Conservation (phyloP, 257 asterid species). For the Primulina huaijiensis region DNA sequence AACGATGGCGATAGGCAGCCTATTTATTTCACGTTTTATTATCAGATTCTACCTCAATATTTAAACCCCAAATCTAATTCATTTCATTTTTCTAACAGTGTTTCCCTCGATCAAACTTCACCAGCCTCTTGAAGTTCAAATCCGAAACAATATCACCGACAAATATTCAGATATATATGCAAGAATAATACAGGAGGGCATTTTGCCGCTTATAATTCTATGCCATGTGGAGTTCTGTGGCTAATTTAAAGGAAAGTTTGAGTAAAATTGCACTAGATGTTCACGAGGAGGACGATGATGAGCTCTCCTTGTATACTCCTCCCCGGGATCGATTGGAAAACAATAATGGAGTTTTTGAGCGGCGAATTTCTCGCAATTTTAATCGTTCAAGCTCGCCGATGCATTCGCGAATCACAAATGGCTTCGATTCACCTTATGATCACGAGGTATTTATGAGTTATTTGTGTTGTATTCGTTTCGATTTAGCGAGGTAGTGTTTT, state of each 20-base stretch:
- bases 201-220: conserved; percentile 32
- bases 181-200: not conserved
- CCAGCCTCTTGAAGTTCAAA: conserved; percentile 17
- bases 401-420: conserved; percentile 62
- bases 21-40: not conserved
- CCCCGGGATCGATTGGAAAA: conserved; percentile 46
- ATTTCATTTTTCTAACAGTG: conserved; percentile 18
- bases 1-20: not conserved
- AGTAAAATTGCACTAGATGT: conserved; percentile 84
- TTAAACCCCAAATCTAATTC: conserved; percentile 30
- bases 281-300: conserved; percentile 67
- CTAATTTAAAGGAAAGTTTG: conserved; percentile 79
- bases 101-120: not conserved
- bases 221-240: conserved; percentile 96
- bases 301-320: conserved; percentile 48
- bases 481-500: conserved; percentile 10
- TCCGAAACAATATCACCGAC: not conserved
- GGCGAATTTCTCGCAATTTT: conserved; percentile 55
- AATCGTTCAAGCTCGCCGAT: conserved; percentile 50
- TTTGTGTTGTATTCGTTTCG: conserved; percentile 16
- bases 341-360: conserved; percentile 45
- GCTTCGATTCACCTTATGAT: conserved; percentile 52
- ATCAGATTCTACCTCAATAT: conserved; percentile 38
- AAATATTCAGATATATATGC: not conserved
- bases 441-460: conserved; percentile 48